Evolutionary conservation across 1,284 basidiomycete genomes (phyloP), one percentile per base, ranked within the genome.

Genomic region (Grifola frondosa): DNA sequence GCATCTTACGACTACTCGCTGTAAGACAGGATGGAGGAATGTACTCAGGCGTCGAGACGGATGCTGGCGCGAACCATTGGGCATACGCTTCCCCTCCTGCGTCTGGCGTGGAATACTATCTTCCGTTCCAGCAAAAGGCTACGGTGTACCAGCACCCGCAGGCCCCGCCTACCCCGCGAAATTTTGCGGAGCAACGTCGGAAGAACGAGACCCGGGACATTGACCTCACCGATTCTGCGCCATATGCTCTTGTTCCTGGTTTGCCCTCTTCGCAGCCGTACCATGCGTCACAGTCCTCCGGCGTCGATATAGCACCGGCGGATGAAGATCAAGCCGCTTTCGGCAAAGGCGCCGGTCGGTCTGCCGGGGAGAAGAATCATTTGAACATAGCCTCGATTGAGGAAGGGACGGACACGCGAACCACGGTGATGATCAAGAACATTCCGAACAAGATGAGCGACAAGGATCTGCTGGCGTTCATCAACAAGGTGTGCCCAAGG

Each of bases 381-480:
- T 66, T 93, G 21, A 80, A 88, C 59, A 64, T 91, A 21, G 73
- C 68, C 23, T 72, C 73, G 44, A 90, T 93, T 57, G 84, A 85
- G 62, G 75, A 73, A 24, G 90, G 91, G 0, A 62, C 75, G 41
- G 90, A 93, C 56, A 89, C 84, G 24, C 73, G 90, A 29, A 91
- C 89, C 17, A 91, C 89, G 10, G 80, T 89, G 36, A 91, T 91
- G 88, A 82, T 88, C 50, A 88, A 91, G 67, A 93, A 93, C 57
- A 87, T 93, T 32, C 89, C 89, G 2, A 92, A 91, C 66, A 91
- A 91, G 66, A 88, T 92, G 85, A 84, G 74, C 42, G 85, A 90
- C 62, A 74, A 70, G 57, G 87, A 91, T 52, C 63, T 92, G 52
- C 72, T 84, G 55, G 64, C 64, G 29, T 90, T 81, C 59, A 88